Base-by-base conservation (phyloP, 345 rosid species). In the Sonneratia alba region DNA sequence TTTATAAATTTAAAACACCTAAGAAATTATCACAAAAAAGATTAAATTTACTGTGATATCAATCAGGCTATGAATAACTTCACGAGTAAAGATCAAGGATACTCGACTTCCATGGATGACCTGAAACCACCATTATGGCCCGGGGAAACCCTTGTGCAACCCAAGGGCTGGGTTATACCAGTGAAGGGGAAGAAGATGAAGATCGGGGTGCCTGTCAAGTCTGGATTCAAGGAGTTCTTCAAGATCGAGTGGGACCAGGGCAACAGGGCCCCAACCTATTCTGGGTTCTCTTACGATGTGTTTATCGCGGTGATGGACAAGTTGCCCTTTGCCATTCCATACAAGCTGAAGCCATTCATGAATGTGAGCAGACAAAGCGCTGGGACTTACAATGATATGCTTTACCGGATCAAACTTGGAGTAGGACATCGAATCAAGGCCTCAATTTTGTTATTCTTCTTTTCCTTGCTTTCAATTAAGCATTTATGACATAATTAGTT, bases 271-370 rank as follows among this genome's bases (percentile, higher is more conserved):
- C 40, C 72, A 0, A 57, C 13, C 15, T 59, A 65, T 37, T 56
- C 78, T 11, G 79, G 83, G n/a, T 81, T 68, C 67, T 61, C 56
- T 53, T 66, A 66, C 4, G 81, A 81, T 38, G 69, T 77, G 3
- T 81, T 81, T 48, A 0, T 45, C 0, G 77, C 71, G 0, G 81
- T 70, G 22, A 0, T 70, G 66, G 56, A 67, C 3, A 8, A 2
- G 36, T 75, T 81, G 24, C 81, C 77, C 9, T 77, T 66, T 43
- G 76, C 77, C 9, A 6, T 77, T 63, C 69, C 72, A n/a, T 18
- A 61, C 36, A 12, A 70, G 68, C 34, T 22, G 24, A 36, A 69
- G 62, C 81, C 81, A 4, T 77, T 65, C 40, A 36, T n/a, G 21
- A 69, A 68, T 3, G 48, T 48, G 3, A 56, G 73, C 12, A 16